Conservation (phyloP, 352 stramenopile genomes). For the Phytopythium litorale region DNA sequence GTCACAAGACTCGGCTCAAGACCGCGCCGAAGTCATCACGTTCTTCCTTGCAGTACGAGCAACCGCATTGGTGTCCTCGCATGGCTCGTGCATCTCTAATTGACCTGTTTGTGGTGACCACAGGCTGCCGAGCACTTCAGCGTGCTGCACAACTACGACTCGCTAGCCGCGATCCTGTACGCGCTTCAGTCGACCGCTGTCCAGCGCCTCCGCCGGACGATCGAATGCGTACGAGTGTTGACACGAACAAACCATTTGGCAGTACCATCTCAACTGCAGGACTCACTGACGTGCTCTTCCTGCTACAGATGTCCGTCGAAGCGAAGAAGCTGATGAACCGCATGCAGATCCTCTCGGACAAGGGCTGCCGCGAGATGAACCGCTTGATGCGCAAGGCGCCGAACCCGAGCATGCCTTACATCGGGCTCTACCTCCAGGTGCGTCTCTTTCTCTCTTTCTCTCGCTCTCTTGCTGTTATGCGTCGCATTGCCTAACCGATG, state of each 20-base stretch:
- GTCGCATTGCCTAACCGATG: not conserved
- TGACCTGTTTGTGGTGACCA: not conserved
- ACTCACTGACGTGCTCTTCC: not conserved
- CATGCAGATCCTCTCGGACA: slow-evolving; percentile 78
- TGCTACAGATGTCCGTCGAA: slow-evolving; percentile 39
- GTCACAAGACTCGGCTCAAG: slow-evolving; percentile 58
- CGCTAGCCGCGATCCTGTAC: slow-evolving; percentile 80
- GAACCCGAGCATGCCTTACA: slow-evolving; percentile 84
- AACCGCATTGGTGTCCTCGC: not conserved
- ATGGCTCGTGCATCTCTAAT: not conserved
- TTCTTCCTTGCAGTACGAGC: slow-evolving; percentile 71
- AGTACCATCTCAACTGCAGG: not conserved
- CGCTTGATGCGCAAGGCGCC: slow-evolving; percentile 68
- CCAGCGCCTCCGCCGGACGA: slow-evolving; percentile 66
- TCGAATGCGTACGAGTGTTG: slow-evolving; percentile 54
- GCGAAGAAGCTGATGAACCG: slow-evolving; percentile 74
- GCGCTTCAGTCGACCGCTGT: slow-evolving; percentile 85
- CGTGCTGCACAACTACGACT: slow-evolving; percentile 79
- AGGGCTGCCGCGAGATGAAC: slow-evolving; percentile 84
- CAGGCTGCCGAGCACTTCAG: slow-evolving; percentile 71
- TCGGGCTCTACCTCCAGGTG: slow-evolving; percentile 84
- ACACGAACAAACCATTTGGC: not conserved
- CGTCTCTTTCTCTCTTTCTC: not conserved
- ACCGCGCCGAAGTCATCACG: slow-evolving; percentile 62
- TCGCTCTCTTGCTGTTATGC: no score